A percentile compares a stretch with the other conserved stretches of the same genome.
Conservation (phyloP, 2,329 filamentous ascomycete species). For the Aureobasidium zeae region DNA sequence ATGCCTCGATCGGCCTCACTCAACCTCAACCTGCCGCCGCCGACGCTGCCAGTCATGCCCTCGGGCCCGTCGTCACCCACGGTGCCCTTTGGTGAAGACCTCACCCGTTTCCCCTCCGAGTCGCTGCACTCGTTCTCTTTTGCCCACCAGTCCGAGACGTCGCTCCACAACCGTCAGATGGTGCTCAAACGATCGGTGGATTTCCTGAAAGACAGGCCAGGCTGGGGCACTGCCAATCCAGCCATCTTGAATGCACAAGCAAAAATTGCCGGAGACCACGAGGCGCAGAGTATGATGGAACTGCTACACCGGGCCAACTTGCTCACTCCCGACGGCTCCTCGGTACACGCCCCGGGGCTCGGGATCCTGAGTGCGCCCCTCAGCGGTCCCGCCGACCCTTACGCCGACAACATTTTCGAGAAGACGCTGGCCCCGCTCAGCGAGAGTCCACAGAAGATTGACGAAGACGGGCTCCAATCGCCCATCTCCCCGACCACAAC, state of each 20-base stretch:
- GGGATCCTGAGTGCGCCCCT: conserved; percentile 52
- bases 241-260: conserved; percentile 77
- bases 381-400: conserved; percentile 67
- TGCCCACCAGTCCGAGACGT: conserved; percentile 86
- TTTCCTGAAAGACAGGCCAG: conserved; percentile 88
- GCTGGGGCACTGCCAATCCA: conserved; percentile 66
- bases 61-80: conserved; percentile 62
- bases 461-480: conserved; percentile 1
- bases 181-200: conserved; percentile 88
- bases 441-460: conserved; percentile 31
- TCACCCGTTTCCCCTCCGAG: conserved; percentile 86
- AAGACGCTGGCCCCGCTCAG: conserved; percentile 56
- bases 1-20: conserved; percentile 59
- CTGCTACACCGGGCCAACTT: conserved; percentile 73
- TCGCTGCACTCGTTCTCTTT: conserved; percentile 98
- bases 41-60: conserved; percentile 43
- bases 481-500: neutral
- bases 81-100: conserved; percentile 69
- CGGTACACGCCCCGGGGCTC: conserved; percentile 40
- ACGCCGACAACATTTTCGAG: conserved; percentile 76
- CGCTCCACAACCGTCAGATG: conserved; percentile 83
- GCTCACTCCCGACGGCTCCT: conserved; percentile 54
- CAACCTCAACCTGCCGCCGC: conserved; percentile 52
- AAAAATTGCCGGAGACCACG: conserved; percentile 69
- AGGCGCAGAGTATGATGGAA: conserved; percentile 85